Conservation (phyloP, 1,284 basidiomycete species). For the Cystobasidium sp. region DNA sequence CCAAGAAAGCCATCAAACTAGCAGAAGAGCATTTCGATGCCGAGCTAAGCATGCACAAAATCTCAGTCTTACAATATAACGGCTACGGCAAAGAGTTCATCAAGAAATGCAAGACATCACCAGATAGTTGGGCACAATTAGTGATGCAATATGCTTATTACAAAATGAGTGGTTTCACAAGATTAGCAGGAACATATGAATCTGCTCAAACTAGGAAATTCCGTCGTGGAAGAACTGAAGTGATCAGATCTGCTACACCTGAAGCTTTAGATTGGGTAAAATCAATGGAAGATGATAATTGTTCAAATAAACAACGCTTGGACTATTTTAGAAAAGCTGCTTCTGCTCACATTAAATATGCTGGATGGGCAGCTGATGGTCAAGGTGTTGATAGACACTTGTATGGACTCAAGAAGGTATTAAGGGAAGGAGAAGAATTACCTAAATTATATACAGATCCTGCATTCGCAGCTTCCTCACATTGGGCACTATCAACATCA, state of each 20-base stretch:
- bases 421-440: constrained; percentile 74
- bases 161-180: constrained; percentile 78
- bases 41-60: constrained; percentile 77
- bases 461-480: constrained; percentile 71
- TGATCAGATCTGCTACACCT: constrained; percentile 81
- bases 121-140: constrained; percentile 91
- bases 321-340: constrained; percentile 77
- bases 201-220: constrained; percentile 83
- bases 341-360: constrained; percentile 82
- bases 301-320: constrained; percentile 68
- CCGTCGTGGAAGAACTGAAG: constrained; percentile 88
- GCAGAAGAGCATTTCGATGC: constrained; percentile 74
- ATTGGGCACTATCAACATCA: constrained; percentile 92
- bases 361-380: constrained; percentile 87
- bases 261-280: constrained; percentile 86
- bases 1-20: constrained; percentile 59
- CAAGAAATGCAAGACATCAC: constrained; percentile 85
- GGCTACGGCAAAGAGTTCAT: constrained; percentile 88
- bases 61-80: constrained; percentile 85
- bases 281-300: constrained; percentile 69
- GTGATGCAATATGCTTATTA: constrained; percentile 94
- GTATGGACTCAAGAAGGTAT: constrained; percentile 82
- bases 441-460: constrained; percentile 69
- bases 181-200: constrained; percentile 85
- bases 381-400: constrained; percentile 95